Evolutionary conservation across 768 basidiomycete genomes (phyloP).

Genomic region (Butyriboletus loyo): DNA sequence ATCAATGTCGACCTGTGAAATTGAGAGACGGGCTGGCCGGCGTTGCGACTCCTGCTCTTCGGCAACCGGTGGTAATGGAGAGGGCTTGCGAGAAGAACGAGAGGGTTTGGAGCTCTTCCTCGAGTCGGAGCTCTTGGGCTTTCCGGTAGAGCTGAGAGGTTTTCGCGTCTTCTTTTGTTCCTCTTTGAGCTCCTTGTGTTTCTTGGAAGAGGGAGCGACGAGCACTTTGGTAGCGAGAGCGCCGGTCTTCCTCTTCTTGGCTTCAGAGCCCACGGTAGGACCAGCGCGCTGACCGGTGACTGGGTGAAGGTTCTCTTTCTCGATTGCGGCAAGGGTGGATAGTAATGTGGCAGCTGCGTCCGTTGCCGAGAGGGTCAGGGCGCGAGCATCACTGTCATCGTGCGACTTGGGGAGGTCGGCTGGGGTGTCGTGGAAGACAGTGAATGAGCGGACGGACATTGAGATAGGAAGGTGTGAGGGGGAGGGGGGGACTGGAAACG

Average conservation of each 20-base stretch:
- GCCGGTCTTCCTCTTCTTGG: constrained; percentile 65
- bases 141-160: constrained; percentile 30
- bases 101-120: constrained; percentile 38
- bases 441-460: constrained; percentile 60
- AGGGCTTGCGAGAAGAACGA: constrained; percentile 43
- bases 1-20: constrained; percentile 56
- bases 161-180: constrained; percentile 61
- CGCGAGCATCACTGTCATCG: constrained; percentile 21
- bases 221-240: constrained; percentile 55
- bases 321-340: constrained; percentile 40
- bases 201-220: constrained; percentile 36
- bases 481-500: constrained; percentile 6
- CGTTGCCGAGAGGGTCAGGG: constrained; percentile 18
- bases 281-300: constrained; percentile 63
- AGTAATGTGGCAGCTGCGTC: constrained; percentile 32
- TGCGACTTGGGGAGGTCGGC: constrained; percentile 35
- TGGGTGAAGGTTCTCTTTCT: constrained; percentile 82
- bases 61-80: constrained; percentile 60
- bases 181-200: constrained; percentile 43
- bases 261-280: constrained; percentile 31
- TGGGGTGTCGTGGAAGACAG: constrained; percentile 60
- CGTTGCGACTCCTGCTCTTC: constrained; percentile 44
- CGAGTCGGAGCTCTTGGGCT: constrained; percentile 29
- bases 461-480: constrained; percentile 7
- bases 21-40: constrained; percentile 22